Base-by-base conservation (phyloP, 805 yeast genomes). In the Saccharomycopsis sp. region DNA sequence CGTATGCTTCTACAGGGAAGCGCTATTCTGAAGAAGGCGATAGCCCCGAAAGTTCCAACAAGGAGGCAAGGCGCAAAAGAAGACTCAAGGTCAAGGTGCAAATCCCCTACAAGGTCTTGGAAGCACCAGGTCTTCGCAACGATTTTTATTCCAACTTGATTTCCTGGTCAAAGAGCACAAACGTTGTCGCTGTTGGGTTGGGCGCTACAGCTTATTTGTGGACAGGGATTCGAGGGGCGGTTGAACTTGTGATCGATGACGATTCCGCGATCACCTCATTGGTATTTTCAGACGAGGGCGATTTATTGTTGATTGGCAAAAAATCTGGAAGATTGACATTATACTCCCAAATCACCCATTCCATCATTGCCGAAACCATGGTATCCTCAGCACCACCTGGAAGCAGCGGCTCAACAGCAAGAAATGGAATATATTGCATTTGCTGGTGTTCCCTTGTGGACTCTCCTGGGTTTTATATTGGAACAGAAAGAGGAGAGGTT, bases 121-220 rank as follows among this genome's bases (percentile, higher is more conserved):
- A 74, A 53, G 88, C 92, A 0, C 87, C 87, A 0, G 75, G 75
- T 2, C 57, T 85, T 39, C 62, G 80, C 46, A 79, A 83, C 56
- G 94, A 86, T 55, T 85, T 77, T 53, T 86, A 85, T 57, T 69
- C 84, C 1, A 82, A 82, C 53, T 62, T 82, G 41, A 69, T 85
- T 0, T 71, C 85, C 4, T 85, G 94, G 94, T 75, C 87, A 0
- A 54, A 53, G 5, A 50, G 50, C 12, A 59, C 73, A 1, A 66
- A 65, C 31, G 63, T 62, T 18, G 61, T 84, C 0, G 78, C 79
- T 0, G 85, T 85, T 1, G 95, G 88, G 0, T 60, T 84, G 23
- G 78, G 75, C 0, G 52, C 63, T 3, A 59, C 68, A 4, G 78
- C 73, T 0, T 81, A 73, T 53, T 53, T 77, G 22, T 85, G 94